Percentiles rank a stretch among this genome's conserved stretches.
phyloP scores from a whole-genome alignment of 345 rosid species.

The Brassica juncea region DNA sequence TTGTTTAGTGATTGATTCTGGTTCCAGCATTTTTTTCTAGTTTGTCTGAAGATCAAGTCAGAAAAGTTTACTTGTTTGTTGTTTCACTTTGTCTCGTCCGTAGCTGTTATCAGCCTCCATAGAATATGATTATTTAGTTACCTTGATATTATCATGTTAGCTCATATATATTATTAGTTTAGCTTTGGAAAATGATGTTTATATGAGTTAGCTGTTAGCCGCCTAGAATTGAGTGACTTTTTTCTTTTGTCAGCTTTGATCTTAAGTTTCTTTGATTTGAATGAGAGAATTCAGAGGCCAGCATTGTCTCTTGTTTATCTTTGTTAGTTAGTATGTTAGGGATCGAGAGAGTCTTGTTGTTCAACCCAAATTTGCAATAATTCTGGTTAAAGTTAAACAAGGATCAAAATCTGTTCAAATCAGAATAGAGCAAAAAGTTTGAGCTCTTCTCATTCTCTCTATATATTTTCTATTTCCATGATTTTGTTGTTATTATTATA shows the following conservation, averaged over 20 bases:
- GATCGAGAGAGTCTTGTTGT: not conserved
- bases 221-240: constrained; percentile 12
- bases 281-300: not conserved
- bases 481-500: not conserved
- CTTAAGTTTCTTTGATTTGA: not conserved
- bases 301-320: constrained; percentile 12
- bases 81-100: not conserved
- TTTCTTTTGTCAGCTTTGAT: not conserved
- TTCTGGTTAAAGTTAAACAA: not conserved
- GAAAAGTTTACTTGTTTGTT: not conserved
- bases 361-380: not conserved
- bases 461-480: not conserved
- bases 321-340: not conserved
- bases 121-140: not conserved
- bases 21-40: not conserved
- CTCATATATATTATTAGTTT: no score
- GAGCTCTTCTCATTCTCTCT: not conserved
- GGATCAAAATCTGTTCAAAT: not conserved
- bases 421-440: not conserved
- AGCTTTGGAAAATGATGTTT: no score
- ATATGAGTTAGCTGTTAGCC: not conserved
- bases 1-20: not conserved
- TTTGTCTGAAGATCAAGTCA: not conserved
- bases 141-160: not conserved
- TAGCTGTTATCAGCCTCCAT: not conserved